Evolutionary conservation across 176 grass and related monocot genomes (phyloP).

Genomic region (Thalia dealbata): DNA sequence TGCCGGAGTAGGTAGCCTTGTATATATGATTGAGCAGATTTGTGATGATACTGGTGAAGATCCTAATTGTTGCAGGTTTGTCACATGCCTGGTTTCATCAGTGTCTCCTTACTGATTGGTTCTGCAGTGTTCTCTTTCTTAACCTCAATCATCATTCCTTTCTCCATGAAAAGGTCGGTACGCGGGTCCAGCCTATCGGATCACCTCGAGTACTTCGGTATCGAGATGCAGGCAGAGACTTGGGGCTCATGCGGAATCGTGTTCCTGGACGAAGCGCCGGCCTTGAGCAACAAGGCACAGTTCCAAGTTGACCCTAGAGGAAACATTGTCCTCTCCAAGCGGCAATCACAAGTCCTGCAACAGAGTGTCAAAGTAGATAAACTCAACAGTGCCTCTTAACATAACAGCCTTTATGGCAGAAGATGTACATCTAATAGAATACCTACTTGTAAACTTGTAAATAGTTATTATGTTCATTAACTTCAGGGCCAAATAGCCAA

Average conservation of each 20-base stretch:
- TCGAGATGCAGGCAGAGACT: constrained; percentile 59
- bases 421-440: too few species aligned
- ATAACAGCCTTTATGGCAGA: neutral
- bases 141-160: neutral
- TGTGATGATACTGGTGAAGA: constrained; percentile 60
- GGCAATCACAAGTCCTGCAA: constrained; percentile 22
- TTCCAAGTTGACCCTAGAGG: constrained; percentile 33
- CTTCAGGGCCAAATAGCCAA: too few species aligned
- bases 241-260: constrained; percentile 88
- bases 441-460: too few species aligned
- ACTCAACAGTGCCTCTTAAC: too few species aligned
- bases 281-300: constrained; percentile 14
- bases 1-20: constrained; percentile 19
- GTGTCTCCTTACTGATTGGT: neutral
- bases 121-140: neutral
- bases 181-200: constrained; percentile 47
- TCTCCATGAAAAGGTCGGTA: constrained; percentile 28
- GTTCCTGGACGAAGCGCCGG: constrained; percentile 23
- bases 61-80: constrained; percentile 53
- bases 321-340: constrained; percentile 41
- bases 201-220: constrained; percentile 66
- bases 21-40: constrained; percentile 30
- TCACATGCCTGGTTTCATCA: neutral
- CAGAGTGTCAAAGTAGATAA: neutral
- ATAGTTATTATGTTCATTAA: too few species aligned